Evolutionary conservation across 306 rosid genomes (phyloP).

Genomic region (Bauhinia variegata): DNA sequence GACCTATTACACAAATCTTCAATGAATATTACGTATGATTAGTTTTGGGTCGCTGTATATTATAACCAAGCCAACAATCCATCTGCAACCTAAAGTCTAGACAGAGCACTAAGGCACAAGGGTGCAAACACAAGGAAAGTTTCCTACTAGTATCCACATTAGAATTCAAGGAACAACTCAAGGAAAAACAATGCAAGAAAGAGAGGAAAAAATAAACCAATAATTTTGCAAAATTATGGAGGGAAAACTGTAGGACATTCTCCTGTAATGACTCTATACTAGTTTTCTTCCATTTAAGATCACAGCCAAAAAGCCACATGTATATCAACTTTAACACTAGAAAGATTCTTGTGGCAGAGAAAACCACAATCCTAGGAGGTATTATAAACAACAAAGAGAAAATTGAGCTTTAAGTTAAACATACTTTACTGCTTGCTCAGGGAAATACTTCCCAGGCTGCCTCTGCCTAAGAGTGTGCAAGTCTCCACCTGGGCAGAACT

Average conservation of each 20-base stretch:
- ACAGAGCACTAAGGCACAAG: neutral
- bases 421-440: conserved; percentile 99
- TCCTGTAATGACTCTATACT: neutral
- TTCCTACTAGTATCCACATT: conserved; percentile 1
- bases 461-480: conserved; percentile 95
- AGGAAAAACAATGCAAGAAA: neutral
- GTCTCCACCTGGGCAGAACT: conserved; percentile 99
- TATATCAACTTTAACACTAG: neutral
- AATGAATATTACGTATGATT: conserved; percentile 8
- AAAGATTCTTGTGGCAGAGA: too few relatives aligned
- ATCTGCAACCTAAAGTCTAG: conserved; percentile 9
- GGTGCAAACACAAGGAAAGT: conserved; percentile 4
- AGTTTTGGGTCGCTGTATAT: conserved; percentile 13
- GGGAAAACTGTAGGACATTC: neutral
- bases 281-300: conserved; percentile 7
- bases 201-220: too few relatives aligned
- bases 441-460: conserved; percentile 96
- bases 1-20: neutral
- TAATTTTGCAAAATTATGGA: too few relatives aligned
- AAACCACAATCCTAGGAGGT: neutral
- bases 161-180: conserved; percentile 14
- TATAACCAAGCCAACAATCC: conserved; percentile 15
- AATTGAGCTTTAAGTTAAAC: conserved; percentile 50
- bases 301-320: conserved; percentile 23
- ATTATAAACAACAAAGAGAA: conserved; percentile 13